Evolutionary conservation across 176 grass and related monocot genomes (phyloP).

Genomic region (Raddia distichophylla): DNA sequence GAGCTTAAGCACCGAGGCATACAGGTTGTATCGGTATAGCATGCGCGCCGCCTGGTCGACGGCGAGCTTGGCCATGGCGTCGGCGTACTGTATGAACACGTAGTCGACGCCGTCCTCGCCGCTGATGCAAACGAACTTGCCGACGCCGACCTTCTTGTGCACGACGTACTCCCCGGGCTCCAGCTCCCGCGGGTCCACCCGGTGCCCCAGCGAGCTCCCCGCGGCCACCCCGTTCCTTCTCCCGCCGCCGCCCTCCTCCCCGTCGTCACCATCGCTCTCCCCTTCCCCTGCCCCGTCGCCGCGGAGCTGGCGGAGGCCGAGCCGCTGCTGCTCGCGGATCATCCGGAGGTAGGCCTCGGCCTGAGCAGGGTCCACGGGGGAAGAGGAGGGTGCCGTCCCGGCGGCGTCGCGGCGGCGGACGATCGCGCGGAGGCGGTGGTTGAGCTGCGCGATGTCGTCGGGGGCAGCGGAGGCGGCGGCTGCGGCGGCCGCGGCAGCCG

Average conservation of each 20-base stretch:
- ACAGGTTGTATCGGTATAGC: conserved; percentile 98
- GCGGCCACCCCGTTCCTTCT: conserved; percentile 36
- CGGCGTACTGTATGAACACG: conserved; percentile 85
- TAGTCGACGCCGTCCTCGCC: conserved; percentile 70
- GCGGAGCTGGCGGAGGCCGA: conserved; percentile 54
- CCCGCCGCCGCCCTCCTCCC: conserved; percentile 30
- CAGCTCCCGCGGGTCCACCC: conserved; percentile 77
- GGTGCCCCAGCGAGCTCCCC: conserved; percentile 78
- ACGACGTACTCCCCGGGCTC: conserved; percentile 83
- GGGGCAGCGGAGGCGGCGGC: conserved; percentile 40
- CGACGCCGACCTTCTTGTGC: conserved; percentile 94
- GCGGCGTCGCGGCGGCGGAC: conserved; percentile 47
- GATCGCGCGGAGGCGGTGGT: conserved; percentile 62
- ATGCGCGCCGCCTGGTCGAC: conserved; percentile 77
- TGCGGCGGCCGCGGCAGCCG: not conserved
- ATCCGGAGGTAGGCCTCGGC: conserved; percentile 69
- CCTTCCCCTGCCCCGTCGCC: not conserved
- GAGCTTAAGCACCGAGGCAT: conserved; percentile 20
- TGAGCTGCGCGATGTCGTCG: conserved; percentile 74
- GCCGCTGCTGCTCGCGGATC: conserved; percentile 58
- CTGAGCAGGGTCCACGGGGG: conserved; percentile 54
- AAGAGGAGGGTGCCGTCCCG: not conserved
- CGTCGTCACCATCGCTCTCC: conserved; percentile 37
- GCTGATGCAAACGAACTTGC: conserved; percentile 83
- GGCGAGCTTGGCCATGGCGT: conserved; percentile 92